These are phyloP conservation scores for Globisporangium apiculatum DNA, from an alignment of 352 stramenopile species.

Conservation along the genomic window DNA sequence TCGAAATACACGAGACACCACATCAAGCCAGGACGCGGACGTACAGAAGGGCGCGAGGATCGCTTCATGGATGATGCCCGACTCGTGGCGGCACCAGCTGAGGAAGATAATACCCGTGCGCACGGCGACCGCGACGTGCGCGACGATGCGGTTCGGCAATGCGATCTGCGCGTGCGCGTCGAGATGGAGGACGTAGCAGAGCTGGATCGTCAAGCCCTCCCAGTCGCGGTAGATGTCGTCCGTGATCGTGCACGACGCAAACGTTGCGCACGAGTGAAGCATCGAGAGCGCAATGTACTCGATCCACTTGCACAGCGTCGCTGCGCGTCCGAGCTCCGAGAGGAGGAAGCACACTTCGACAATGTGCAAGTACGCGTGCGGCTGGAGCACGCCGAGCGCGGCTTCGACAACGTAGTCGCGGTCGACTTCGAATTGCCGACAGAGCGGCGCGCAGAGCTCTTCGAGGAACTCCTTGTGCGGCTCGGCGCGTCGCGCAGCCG, in stretches of 20 bases:
- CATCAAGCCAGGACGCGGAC: conserved; percentile 2
- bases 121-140: conserved; percentile 57
- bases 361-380: conserved; percentile 77
- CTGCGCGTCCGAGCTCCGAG: conserved; percentile 41
- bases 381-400: conserved; percentile 69
- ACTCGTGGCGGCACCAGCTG: conserved; percentile 59
- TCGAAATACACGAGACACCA: not conserved
- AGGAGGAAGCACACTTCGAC: conserved; percentile 78
- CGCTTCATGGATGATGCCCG: conserved; percentile 54
- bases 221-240: conserved; percentile 78
- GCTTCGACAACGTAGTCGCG: conserved; percentile 74
- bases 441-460: conserved; percentile 66
- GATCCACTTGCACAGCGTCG: conserved; percentile 71
- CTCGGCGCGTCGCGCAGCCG: conserved; percentile 4
- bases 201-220: conserved; percentile 75
- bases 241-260: conserved; percentile 65
- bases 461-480: conserved; percentile 62
- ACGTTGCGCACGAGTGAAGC: conserved; percentile 73
- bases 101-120: conserved; percentile 71
- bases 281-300: conserved; percentile 75
- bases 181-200: conserved; percentile 72
- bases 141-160: conserved; percentile 42
- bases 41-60: conserved; percentile 54
- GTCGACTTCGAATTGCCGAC: conserved; percentile 73
- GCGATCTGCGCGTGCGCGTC: conserved; percentile 48